Evolutionary conservation across 2,329 filamentous ascomycete genomes (phyloP).

Genomic region (Cladorrhinum sp.): DNA sequence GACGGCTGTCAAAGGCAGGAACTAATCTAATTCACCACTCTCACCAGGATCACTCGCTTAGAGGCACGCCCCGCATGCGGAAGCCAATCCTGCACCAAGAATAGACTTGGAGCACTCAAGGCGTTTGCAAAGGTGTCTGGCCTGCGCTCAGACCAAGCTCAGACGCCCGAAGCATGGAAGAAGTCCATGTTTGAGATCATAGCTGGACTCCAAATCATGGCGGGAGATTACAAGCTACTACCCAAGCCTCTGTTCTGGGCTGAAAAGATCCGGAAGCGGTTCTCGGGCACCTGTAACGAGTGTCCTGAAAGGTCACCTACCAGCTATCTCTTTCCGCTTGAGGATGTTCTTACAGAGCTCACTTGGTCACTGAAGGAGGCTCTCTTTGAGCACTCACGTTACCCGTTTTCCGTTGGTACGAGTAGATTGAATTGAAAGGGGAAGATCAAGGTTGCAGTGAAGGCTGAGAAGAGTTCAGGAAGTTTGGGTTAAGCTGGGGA

Average conservation of each 20-base stretch:
- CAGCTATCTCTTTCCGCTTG: not conserved
- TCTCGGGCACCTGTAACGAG: not conserved
- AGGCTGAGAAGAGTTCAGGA: too few relatives aligned
- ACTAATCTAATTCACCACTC: not conserved
- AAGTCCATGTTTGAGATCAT: not conserved
- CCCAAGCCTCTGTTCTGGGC: not conserved
- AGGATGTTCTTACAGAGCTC: not conserved
- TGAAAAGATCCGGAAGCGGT: not conserved
- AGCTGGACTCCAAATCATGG: not conserved
- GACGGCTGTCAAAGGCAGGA: too few relatives aligned
- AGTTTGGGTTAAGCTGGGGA: too few relatives aligned
- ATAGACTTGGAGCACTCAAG: not conserved
- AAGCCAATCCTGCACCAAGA: not conserved
- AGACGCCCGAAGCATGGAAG: not conserved
- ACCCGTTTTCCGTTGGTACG: not conserved
- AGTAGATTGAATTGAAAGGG: not conserved
- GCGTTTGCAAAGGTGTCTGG: not conserved
- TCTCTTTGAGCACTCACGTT: not conserved
- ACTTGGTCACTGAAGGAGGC: not conserved
- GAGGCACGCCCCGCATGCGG: not conserved
- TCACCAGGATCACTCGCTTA: not conserved
- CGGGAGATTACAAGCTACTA: not conserved
- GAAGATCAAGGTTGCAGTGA: not conserved
- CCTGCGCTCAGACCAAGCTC: not conserved
- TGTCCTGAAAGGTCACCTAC: not conserved